A percentile compares a stretch with the other conserved stretches of the same genome.
Evolutionary conservation across 2,329 filamentous ascomycete genomes (phyloP).

Genomic region (Tolypocladium capitatum): DNA sequence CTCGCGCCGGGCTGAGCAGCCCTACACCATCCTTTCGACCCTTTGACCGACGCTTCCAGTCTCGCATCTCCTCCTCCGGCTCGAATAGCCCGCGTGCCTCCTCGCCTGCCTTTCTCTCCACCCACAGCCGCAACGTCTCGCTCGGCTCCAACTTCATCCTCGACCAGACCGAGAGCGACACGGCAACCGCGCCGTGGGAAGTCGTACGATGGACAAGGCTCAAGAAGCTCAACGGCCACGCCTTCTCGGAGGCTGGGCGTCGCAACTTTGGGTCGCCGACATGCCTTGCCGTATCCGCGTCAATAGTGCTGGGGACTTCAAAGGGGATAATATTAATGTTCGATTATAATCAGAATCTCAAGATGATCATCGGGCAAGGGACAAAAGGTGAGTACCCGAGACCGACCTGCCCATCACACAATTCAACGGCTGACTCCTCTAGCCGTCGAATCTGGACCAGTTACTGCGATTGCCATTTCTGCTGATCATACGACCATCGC

Average conservation of each 20-base stretch:
- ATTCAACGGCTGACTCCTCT: constrained; percentile 16
- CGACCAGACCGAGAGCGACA: constrained; percentile 53
- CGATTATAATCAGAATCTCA: constrained; percentile 92
- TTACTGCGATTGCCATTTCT: constrained; percentile 80
- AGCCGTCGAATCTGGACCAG: constrained; percentile 81
- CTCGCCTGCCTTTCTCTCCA: constrained; percentile 65
- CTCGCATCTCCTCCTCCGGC: constrained; percentile 52
- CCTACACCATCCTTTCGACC: constrained; percentile 77
- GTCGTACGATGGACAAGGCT: constrained; percentile 93
- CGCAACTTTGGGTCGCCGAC: constrained; percentile 88
- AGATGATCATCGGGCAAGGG: constrained; percentile 83
- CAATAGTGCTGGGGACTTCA: constrained; percentile 81
- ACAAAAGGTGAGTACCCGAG: constrained; percentile 55
- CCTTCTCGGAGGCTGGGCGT: constrained; percentile 84
- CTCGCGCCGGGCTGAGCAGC: constrained; percentile 50
- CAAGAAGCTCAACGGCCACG: constrained; percentile 75
- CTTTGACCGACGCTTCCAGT: constrained; percentile 90
- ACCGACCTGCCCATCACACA: no score
- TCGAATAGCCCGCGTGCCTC: constrained; percentile 50
- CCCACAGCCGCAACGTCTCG: constrained; percentile 71
- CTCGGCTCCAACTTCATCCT: constrained; percentile 55
- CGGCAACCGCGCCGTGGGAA: constrained; percentile 79
- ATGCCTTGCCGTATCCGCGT: constrained; percentile 75
- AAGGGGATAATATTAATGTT: constrained; percentile 93
- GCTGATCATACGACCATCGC: constrained; percentile 89